phyloP scores from a whole-genome alignment of 108 stramenopile genomes.

The Chaetoceros muelleri region DNA sequence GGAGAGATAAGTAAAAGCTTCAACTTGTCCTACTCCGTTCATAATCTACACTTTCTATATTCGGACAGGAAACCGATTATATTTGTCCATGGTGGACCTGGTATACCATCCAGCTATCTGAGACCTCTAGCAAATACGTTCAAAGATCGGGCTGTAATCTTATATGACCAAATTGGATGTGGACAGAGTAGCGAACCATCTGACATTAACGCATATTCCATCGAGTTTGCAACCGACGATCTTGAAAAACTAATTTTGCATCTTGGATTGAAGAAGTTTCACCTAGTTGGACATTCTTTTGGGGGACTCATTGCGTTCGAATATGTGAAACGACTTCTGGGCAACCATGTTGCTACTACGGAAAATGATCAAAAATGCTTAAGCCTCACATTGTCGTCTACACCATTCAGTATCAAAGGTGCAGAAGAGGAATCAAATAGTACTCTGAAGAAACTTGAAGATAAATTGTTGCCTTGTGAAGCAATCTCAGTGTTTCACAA shows the following conservation, averaged over 20 bases:
- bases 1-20: neutral
- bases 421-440: neutral
- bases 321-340: conserved; percentile 11
- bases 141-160: conserved; percentile 28
- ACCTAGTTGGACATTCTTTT: conserved; percentile 45
- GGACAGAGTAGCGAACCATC: conserved; percentile 25
- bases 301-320: conserved; percentile 43
- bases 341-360: neutral
- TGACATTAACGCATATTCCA: neutral
- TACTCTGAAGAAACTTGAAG: neutral
- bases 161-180: conserved; percentile 44
- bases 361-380: neutral
- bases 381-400: neutral
- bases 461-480: neutral
- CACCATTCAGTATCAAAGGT: neutral
- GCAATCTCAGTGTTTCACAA: neutral
- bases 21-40: neutral
- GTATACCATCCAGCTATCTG: conserved; percentile 54
- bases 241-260: conserved; percentile 22
- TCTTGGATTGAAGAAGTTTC: conserved; percentile 22
- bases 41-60: neutral
- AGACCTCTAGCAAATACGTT: conserved; percentile 38
- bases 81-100: conserved; percentile 60
- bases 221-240: conserved; percentile 22
- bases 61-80: conserved; percentile 22